A percentile compares a stretch with the other conserved stretches of the same genome.
Conservation (phyloP, 1,284 basidiomycete species). For the Ceratorhiza oryzae-sativae region DNA sequence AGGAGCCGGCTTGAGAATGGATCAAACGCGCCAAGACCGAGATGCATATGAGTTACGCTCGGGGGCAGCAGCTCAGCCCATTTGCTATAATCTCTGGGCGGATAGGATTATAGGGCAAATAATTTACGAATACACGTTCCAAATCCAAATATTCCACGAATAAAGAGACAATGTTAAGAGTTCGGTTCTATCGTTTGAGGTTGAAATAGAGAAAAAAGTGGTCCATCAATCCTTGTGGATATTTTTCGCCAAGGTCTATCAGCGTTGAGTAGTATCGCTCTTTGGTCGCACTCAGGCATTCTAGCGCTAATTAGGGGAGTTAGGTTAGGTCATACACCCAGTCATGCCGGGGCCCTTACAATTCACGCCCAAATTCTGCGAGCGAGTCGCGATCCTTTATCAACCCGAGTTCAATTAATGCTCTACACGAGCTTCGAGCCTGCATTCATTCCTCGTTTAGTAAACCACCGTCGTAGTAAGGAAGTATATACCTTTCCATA, state of each 20-base stretch:
- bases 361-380: constrained; percentile 32
- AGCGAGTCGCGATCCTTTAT: constrained; percentile 26
- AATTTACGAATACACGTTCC: too few relatives aligned
- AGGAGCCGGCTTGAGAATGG: too few relatives aligned
- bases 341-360: not conserved
- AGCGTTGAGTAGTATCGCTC: constrained; percentile 11
- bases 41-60: too few relatives aligned
- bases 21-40: too few relatives aligned
- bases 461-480: not conserved
- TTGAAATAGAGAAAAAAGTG: too few relatives aligned
- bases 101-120: too few relatives aligned
- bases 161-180: too few relatives aligned
- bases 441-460: not conserved
- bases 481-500: constrained; percentile 1
- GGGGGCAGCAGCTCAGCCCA: too few relatives aligned
- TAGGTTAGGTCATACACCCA: not conserved
- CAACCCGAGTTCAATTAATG: constrained; percentile 30
- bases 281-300: constrained; percentile 34
- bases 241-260: not conserved
- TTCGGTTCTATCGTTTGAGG: too few relatives aligned
- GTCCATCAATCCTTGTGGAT: not conserved
- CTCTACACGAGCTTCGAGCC: constrained; percentile 35
- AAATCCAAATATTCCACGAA: too few relatives aligned
- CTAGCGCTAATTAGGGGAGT: not conserved
- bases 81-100: too few relatives aligned